phyloP scores from a whole-genome alignment of 2,329 filamentous ascomycete genomes.

The Dactylellina drechsleri region DNA sequence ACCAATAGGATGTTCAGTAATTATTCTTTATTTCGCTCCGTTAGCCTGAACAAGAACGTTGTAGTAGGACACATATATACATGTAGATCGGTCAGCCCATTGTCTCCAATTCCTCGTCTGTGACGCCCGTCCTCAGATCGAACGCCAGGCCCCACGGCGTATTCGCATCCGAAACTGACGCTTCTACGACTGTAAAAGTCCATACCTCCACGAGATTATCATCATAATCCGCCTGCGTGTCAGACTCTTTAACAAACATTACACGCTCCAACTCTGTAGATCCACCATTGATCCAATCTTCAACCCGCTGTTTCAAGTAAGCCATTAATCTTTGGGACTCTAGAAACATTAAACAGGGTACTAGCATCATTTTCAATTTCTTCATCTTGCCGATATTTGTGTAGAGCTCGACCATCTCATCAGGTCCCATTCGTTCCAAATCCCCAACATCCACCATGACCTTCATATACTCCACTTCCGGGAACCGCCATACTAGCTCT shows the following conservation, averaged over 20 bases:
- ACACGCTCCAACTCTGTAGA: slow-evolving; percentile 21
- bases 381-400: slow-evolving; percentile 9
- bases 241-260: slow-evolving; percentile 26
- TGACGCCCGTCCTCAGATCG: neutral
- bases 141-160: neutral
- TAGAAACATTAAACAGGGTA: slow-evolving; percentile 11
- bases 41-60: slow-evolving; percentile 8
- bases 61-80: neutral
- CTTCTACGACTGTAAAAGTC: neutral
- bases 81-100: neutral
- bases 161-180: neutral
- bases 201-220: neutral
- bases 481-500: slow-evolving; percentile 28
- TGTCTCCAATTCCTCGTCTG: slow-evolving; percentile 5
- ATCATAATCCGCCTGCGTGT: neutral
- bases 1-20: neutral
- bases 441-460: slow-evolving; percentile 19
- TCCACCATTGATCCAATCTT: slow-evolving; percentile 16
- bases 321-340: slow-evolving; percentile 1
- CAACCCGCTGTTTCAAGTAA: slow-evolving; percentile 8
- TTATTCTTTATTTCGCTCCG: neutral
- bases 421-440: neutral
- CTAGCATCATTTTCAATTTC: slow-evolving; percentile 12
- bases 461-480: slow-evolving; percentile 24
- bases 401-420: slow-evolving; percentile 12